These are phyloP conservation scores for Hyphodiscus hymeniophilus DNA, from an alignment of 495 filamentous ascomycete genomes.

Conservation along the genomic window DNA sequence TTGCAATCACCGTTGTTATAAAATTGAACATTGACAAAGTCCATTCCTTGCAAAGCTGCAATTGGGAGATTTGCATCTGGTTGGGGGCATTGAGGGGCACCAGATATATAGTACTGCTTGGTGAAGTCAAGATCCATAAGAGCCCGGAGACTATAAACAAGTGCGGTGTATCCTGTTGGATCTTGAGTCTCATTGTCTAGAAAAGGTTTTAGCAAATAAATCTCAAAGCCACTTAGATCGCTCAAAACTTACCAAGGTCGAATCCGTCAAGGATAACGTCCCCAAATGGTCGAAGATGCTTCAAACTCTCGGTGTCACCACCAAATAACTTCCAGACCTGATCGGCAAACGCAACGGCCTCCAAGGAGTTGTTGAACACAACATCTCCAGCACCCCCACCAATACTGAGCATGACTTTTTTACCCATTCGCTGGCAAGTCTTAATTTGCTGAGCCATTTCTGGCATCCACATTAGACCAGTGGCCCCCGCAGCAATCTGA, in stretches of 20 bases:
- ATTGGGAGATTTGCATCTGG: conserved; percentile 55
- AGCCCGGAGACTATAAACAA: too few relatives aligned
- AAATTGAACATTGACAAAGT: conserved; percentile 68
- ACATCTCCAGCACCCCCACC: conserved; percentile 49
- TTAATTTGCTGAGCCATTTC: conserved; percentile 44
- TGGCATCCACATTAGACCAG: conserved; percentile 20
- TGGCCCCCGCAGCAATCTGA: conserved; percentile 3
- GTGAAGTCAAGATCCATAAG: too few relatives aligned
- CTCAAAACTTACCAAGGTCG: too few relatives aligned
- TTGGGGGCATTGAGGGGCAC: conserved; percentile 59
- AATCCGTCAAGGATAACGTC: conserved; percentile 62
- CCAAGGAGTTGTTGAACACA: conserved; percentile 44
- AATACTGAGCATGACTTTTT: conserved; percentile 60
- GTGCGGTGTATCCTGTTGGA: too few relatives aligned
- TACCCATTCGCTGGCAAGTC: conserved; percentile 54
- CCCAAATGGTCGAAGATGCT: conserved; percentile 53
- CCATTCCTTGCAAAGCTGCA: conserved; percentile 47
- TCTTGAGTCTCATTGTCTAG: too few relatives aligned
- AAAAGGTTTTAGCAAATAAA: too few relatives aligned
- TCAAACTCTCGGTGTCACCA: conserved; percentile 25
- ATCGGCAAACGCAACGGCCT: conserved; percentile 48
- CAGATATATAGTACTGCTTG: conserved; percentile 52
- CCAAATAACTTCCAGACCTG: conserved; percentile 65
- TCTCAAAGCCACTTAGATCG: too few relatives aligned
- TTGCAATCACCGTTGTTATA: conserved; percentile 37